Base-by-base conservation (phyloP, 306 rosid genomes). In the Vicia sativa region DNA sequence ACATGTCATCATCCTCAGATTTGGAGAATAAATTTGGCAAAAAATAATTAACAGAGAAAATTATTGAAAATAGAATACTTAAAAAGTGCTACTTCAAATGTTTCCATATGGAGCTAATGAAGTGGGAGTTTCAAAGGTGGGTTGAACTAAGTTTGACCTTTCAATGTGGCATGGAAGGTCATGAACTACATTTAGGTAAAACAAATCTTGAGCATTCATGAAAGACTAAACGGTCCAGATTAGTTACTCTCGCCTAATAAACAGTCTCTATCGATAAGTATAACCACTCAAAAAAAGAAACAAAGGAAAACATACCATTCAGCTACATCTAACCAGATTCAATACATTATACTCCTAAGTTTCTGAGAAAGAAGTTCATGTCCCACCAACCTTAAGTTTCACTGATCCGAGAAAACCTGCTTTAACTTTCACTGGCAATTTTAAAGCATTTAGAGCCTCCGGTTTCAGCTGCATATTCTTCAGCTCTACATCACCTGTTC, bases 351-450 rank as follows among this genome's bases (percentile, higher is more conserved):
- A 52, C 62, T 57, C 67, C 21, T 39, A 49, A 58, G 23, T 39
- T 68, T 74, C 23, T 56, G 48, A 64, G 23, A 48, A 48, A 45
- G 16, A 2, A 50, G 42, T 39, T 49, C 5, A 63, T 65, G 52
- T 29, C 28, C 65, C 64, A 77, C 90, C 64, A 72, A 93, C 99
- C 97, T 93, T 87, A 61, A 93, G 91, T 84, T 93, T 93, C 79
- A 93, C 97, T 11, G 97, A 93, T 73, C 99, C 99, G 58, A 93
- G 96, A 84, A 93, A 93, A 67, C 99, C 99, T 7, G 97, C 99
- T 75, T 90, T 93, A 74, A 93, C 99, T 87, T 90, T 93, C 78
- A 93, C 96, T 1, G 99, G 99, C 83, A 93, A 86, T 65, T 93
- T 88, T 74, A 93, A 82, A 57, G 91, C 97, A 82, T 90, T 93